Base-by-base conservation (phyloP, 495 filamentous ascomycete genomes). In the Trichocladium uniseriatum region DNA sequence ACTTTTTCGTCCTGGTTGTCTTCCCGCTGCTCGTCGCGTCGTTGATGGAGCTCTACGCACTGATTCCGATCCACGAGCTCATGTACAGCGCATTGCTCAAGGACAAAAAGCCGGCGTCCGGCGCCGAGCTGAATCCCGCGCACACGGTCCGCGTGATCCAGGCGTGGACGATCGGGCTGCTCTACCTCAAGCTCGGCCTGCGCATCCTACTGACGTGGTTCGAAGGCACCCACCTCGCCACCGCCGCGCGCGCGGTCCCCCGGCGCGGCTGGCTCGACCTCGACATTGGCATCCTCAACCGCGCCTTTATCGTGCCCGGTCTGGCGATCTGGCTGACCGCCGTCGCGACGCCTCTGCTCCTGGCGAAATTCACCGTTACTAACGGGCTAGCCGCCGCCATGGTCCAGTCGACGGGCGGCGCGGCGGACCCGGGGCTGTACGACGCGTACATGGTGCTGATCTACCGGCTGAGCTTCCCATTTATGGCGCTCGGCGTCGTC, bases 141-240 rank as follows among this genome's bases (percentile, higher is more conserved):
- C 89, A 95, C 59, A 83, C 86, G 31, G 79, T 97, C 34, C 86
- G 94, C 55, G 76, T 96, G 44, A 79, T 96, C 47, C 91, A 97
- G 63, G 80, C 87, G 56, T 98, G 94, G 89, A 94, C 89, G 1
- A 69, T 97, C 3, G 94, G 94, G 8, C 79, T 97, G 16, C 76
- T 98, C 27, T 96, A 96, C 65, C 77, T 94, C 43, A 91, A 94
- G 50, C 80, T 96, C 66, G 79, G 79, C n/a, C 75, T 78, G 32
- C 84, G 86, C 32, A 61, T 87, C 50, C 73, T 89, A 38, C 73
- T 86, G 40, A 75, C 78, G 57, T 70, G 74, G 34, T 65, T 81
- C 39, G 70, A 65, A 48, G 71, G 74, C 13, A 86, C 86, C 15
- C 81, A 85, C 16, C 78, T 83, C 1, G 85, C 89, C 0, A 74